phyloP scores from a whole-genome alignment of 345 rosid genomes.

The Conringia planisiliqua region DNA sequence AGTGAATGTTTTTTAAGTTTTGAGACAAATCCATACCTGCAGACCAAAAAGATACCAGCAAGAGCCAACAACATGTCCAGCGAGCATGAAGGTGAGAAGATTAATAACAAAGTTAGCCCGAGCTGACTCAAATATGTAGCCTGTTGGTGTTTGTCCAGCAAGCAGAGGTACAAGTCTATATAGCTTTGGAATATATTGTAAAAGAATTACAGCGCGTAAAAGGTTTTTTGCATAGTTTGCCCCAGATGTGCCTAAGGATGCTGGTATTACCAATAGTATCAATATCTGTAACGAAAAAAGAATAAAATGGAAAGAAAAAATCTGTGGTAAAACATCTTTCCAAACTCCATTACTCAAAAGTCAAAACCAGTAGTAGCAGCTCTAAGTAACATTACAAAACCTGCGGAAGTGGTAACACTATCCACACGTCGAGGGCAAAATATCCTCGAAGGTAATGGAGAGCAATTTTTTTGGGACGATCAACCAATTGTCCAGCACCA shows the following conservation, averaged over 20 bases:
- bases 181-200: not conserved
- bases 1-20: not conserved
- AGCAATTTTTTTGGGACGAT: conserved; percentile 71
- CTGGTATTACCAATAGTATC: not conserved
- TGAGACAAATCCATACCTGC: conserved; percentile 46
- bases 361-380: not conserved
- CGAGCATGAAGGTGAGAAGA: conserved; percentile 36
- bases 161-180: not conserved
- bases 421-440: conserved; percentile 55
- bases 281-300: not conserved
- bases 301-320: not conserved
- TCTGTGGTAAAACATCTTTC: not conserved
- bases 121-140: not conserved
- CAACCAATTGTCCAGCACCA: conserved; percentile 78
- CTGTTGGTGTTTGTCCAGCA: not conserved
- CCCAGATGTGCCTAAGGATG: not conserved
- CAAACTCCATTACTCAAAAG: not conserved
- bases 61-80: conserved; percentile 80
- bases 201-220: not conserved
- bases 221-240: not conserved
- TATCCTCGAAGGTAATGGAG: conserved; percentile 49
- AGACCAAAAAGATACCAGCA: conserved; percentile 87
- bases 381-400: conserved; percentile 38
- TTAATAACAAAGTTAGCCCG: not conserved
- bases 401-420: conserved; percentile 78